phyloP scores from a whole-genome alignment of 768 basidiomycete species.

The Candolleomyces eurysporus region DNA sequence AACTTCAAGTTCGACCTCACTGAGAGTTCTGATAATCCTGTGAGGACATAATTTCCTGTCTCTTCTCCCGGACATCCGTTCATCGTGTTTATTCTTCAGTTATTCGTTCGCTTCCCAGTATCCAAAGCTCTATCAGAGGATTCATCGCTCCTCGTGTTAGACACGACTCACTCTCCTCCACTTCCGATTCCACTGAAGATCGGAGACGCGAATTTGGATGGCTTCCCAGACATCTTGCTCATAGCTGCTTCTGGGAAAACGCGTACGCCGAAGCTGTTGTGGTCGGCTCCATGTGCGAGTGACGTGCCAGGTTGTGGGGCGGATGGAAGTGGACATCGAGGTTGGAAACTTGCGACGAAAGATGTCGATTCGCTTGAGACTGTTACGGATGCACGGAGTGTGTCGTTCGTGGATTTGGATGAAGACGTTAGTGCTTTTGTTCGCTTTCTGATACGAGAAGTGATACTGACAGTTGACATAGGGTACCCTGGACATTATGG shows the following conservation, averaged over 20 bases:
- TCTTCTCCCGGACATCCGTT: not conserved
- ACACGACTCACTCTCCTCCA: slow-evolving; percentile 61
- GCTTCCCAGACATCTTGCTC: slow-evolving; percentile 84
- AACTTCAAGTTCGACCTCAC: slow-evolving; percentile 76
- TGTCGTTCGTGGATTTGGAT: slow-evolving; percentile 87
- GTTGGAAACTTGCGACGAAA: slow-evolving; percentile 55
- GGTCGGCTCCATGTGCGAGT: slow-evolving; percentile 57
- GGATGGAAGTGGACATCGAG: slow-evolving; percentile 53
- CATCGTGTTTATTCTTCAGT: slow-evolving; percentile 33
- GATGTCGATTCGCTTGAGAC: slow-evolving; percentile 61
- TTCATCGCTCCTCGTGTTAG: slow-evolving; percentile 65
- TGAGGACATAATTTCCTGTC: slow-evolving; percentile 23
- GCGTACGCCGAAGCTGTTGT: slow-evolving; percentile 58
- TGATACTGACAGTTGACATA: slow-evolving; percentile 25
- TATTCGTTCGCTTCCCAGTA: slow-evolving; percentile 65
- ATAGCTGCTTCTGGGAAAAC: slow-evolving; percentile 45
- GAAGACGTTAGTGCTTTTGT: slow-evolving; percentile 72
- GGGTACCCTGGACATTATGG: slow-evolving; percentile 89
- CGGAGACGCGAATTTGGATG: slow-evolving; percentile 91
- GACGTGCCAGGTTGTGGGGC: slow-evolving; percentile 57
- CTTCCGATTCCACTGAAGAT: slow-evolving; percentile 77
- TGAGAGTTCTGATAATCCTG: slow-evolving; percentile 47
- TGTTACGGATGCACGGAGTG: slow-evolving; percentile 76
- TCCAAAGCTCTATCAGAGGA: slow-evolving; percentile 52
- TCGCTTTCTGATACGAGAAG: not conserved